Percentiles rank a stretch among this genome's conserved stretches.
These are phyloP conservation scores for Phyllosticta citribraziliensis DNA, from an alignment of 2,329 filamentous ascomycete species.

Conservation along the genomic window DNA sequence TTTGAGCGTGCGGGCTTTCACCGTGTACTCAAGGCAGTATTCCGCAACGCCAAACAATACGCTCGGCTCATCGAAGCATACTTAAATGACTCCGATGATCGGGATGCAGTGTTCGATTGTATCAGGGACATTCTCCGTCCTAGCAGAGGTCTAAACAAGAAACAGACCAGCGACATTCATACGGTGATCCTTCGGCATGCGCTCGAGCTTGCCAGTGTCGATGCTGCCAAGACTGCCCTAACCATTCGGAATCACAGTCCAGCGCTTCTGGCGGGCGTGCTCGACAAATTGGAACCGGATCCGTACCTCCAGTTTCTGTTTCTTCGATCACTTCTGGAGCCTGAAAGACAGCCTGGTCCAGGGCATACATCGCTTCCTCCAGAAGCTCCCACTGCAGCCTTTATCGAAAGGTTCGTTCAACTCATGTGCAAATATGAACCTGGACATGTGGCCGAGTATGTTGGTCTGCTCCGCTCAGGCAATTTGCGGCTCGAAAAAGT, in stretches of 20 bases:
- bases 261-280: constrained; percentile 55
- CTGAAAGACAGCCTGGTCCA: constrained; percentile 31
- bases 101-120: constrained; percentile 66
- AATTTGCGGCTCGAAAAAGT: constrained; percentile 72
- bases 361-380: constrained; percentile 21
- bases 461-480: constrained; percentile 63
- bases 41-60: constrained; percentile 70
- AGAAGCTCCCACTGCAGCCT: constrained; percentile 6
- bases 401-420: constrained; percentile 67
- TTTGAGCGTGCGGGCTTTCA: constrained; percentile 78
- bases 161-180: constrained; percentile 64
- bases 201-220: constrained; percentile 54
- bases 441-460: constrained; percentile 73
- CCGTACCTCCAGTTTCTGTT: constrained; percentile 65
- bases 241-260: constrained; percentile 53
- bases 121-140: constrained; percentile 64
- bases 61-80: constrained; percentile 68
- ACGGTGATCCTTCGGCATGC: constrained; percentile 57
- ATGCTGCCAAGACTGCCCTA: constrained; percentile 54
- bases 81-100: constrained; percentile 75
- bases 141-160: constrained; percentile 52
- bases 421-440: constrained; percentile 85
- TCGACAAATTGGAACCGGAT: constrained; percentile 52
- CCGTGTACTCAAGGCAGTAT: constrained; percentile 82
- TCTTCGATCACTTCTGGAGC: constrained; percentile 66